Evolutionary conservation across 768 basidiomycete species (phyloP), one percentile per base, ranked within the genome.

Genomic region (Leucocoprinus sp.): DNA sequence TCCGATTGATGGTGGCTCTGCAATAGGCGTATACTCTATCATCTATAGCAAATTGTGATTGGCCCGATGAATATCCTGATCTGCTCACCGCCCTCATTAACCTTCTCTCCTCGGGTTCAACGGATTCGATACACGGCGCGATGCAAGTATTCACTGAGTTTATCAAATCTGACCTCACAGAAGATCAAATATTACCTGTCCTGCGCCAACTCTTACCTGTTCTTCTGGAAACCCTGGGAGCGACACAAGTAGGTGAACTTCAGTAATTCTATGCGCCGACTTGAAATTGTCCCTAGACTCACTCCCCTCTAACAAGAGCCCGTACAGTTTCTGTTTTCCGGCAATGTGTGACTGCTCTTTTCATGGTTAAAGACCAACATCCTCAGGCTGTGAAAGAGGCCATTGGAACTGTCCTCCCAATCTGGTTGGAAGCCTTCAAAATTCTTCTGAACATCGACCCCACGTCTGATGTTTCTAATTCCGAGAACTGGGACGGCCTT

Each of bases 101-200:
- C 26, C 76, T 95, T 8, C 73, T 98, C 19, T 82, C 84, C 2
- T 84, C 87, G 2, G 72, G 69, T 35, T 80, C 81, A 2, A 64
- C 85, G 0, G 74, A 79, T 47, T 75, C 88, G 4, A 87, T 96
- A 5, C 93, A 98, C 63, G 96, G 96, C 18, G 85, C 93, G 18
- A 92, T 99, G 88, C 83, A 93, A 60, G 88, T 98, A 17, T 80
- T 99, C 56, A 83, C 84, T 7, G 96, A 99, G 57, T 93, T 97
- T 62, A 87, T 95, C 57, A 84, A 88, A 62, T 80, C 86, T 5
- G 93, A 93, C 57, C 66, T 98, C 50, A 86, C 87, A 7, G 96
- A 97, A 59, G 93, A 97, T 57, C 95, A 97, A 69, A 81, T 96
- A 26, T 65, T 98, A 1, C 93, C 91, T 8, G 82, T 98, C 15